Evolutionary conservation across 2,329 filamentous ascomycete species (phyloP).

Genomic region (Botryotinia convoluta): DNA sequence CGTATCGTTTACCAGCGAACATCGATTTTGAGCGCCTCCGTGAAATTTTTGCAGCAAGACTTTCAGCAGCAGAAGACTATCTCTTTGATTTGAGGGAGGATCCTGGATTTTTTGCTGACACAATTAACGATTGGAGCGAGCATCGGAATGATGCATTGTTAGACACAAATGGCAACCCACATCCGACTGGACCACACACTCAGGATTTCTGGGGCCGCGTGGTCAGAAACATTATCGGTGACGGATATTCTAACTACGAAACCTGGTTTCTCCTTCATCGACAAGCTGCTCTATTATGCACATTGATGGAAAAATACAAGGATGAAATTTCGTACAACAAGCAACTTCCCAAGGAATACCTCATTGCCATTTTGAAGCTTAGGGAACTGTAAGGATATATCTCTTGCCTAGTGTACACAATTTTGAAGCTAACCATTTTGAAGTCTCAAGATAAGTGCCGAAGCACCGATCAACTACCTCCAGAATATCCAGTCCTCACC

Average conservation of each 20-base stretch:
- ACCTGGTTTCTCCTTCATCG: not conserved
- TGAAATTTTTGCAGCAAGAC: not conserved
- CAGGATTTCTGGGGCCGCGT: not conserved
- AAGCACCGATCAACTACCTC: not conserved
- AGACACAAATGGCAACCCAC: not conserved
- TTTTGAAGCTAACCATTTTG: not conserved
- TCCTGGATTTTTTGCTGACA: not conserved
- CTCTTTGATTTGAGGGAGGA: not conserved
- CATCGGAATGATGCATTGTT: not conserved
- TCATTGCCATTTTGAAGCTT: not conserved
- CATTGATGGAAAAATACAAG: not conserved
- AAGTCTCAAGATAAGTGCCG: not conserved
- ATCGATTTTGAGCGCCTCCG: not conserved
- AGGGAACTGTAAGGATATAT: not conserved
- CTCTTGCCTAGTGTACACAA: not conserved
- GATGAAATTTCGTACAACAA: not conserved
- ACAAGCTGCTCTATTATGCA: not conserved
- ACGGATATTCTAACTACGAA: not conserved
- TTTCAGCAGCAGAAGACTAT: not conserved
- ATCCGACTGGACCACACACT: not conserved
- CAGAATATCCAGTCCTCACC: not conserved
- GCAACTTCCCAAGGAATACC: not conserved
- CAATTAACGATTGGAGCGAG: not conserved
- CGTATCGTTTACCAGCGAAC: not conserved
- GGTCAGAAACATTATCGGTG: not conserved